Conservation (phyloP, 768 basidiomycete genomes). For the Lactifluus volemus region DNA sequence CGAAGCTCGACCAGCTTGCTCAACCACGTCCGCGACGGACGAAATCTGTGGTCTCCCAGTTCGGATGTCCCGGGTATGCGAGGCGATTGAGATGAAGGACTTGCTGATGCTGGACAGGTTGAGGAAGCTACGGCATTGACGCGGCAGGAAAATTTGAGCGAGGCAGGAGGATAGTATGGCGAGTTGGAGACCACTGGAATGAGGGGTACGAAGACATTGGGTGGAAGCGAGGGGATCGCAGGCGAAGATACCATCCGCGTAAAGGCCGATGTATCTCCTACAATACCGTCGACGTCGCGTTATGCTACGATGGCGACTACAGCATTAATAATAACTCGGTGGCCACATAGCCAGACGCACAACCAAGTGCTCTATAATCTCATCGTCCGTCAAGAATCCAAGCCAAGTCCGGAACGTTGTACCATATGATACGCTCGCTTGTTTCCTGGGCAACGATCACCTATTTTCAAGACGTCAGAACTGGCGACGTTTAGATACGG, state of each 20-base stretch:
- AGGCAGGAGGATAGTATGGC: no score
- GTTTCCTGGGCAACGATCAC: slow-evolving; percentile 54
- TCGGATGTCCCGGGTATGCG: no score
- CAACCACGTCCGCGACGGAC: no score
- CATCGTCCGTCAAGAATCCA: slow-evolving; percentile 51
- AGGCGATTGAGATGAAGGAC: no score
- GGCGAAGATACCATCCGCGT: slow-evolving; percentile 78
- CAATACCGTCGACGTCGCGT: slow-evolving; percentile 50
- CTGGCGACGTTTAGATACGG: slow-evolving; percentile 28
- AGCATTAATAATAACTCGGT: neutral
- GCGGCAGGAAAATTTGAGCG: no score
- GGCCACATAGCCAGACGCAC: slow-evolving; percentile 24
- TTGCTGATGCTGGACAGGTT: no score
- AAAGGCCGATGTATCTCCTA: slow-evolving; percentile 78
- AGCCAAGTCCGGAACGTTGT: slow-evolving; percentile 43
- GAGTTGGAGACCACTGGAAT: no score
- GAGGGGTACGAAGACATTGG: slow-evolving; percentile 32
- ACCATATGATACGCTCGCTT: slow-evolving; percentile 56
- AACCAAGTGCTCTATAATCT: no score
- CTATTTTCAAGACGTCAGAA: slow-evolving; percentile 68
- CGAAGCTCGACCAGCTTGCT: no score
- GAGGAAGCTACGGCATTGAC: no score
- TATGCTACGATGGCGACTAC: slow-evolving; percentile 41
- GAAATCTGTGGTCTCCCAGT: no score
- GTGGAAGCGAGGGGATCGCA: slow-evolving; percentile 67